phyloP scores from a whole-genome alignment of 2,329 filamentous ascomycete genomes.

The Chaetomiaceae sp. region DNA sequence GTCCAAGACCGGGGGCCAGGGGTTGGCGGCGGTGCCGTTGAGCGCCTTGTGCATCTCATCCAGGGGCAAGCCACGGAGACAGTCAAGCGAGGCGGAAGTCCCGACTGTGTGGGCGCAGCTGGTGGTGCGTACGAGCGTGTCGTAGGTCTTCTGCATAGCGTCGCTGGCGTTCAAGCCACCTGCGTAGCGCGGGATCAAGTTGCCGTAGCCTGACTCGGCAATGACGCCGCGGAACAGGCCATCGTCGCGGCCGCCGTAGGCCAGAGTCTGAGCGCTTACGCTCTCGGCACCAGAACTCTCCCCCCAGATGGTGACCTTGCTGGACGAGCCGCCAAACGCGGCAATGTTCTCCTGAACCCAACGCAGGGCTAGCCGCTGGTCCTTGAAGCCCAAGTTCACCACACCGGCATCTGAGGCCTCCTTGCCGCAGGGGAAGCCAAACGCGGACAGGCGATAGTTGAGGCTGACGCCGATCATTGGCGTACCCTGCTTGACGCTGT shows the following conservation, averaged over 20 bases:
- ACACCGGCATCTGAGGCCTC: conserved; percentile 35
- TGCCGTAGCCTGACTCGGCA: conserved; percentile 11
- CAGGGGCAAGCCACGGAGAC: conserved; percentile 26
- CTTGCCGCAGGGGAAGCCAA: conserved; percentile 40
- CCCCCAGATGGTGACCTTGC: conserved; percentile 33
- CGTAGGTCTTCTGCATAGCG: conserved; percentile 19
- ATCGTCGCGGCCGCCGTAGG: conserved; percentile 38
- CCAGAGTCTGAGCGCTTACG: conserved; percentile 29
- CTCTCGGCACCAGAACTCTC: conserved; percentile 39
- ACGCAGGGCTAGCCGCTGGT: conserved; percentile 38
- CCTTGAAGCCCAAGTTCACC: conserved; percentile 42
- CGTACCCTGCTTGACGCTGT: conserved; percentile 37
- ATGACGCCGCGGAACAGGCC: conserved; percentile 36
- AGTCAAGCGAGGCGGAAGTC: conserved; percentile 21
- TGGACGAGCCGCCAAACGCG: conserved; percentile 36
- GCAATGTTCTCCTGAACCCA: conserved; percentile 42
- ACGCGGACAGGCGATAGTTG: conserved; percentile 41
- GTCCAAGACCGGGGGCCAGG: conserved; percentile 28
- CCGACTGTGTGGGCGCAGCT: conserved; percentile 23
- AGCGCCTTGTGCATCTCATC: conserved; percentile 24
- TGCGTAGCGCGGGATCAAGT: conserved; percentile 17
- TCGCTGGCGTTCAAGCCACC: background rate
- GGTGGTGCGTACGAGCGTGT: conserved; percentile 22
- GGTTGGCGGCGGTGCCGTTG: conserved; percentile 12
- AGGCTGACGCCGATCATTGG: conserved; percentile 43